These are phyloP conservation scores for Sporothrix pallida DNA, from an alignment of 2,329 filamentous ascomycete species.

Conservation along the genomic window DNA sequence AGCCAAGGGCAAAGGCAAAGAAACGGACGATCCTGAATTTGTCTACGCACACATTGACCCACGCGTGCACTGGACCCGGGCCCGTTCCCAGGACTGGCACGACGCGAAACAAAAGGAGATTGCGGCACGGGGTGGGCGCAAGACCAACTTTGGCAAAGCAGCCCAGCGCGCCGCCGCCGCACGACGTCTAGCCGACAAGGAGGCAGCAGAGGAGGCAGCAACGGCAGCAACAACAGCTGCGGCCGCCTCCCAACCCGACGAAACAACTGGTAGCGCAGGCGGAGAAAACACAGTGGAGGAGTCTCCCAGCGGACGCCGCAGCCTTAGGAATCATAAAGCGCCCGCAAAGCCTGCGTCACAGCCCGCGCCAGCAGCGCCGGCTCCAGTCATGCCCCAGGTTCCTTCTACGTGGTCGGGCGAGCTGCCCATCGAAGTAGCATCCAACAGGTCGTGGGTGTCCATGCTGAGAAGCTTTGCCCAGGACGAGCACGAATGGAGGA, in stretches of 20 bases:
- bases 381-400: background rate
- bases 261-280: background rate
- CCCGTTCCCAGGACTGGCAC: conserved; percentile 54
- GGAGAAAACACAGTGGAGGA: background rate
- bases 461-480: conserved; percentile 28
- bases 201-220: background rate
- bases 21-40: background rate
- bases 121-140: conserved; percentile 53
- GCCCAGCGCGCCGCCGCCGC: conserved; percentile 42
- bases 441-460: conserved; percentile 32
- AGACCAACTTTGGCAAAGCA: conserved; percentile 57
- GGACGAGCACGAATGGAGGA: conserved; percentile 26
- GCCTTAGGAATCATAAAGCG: too few relatives aligned
- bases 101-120: conserved; percentile 58
- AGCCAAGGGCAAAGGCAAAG: background rate
- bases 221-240: background rate
- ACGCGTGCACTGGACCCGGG: conserved; percentile 54
- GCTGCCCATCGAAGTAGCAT: conserved; percentile 27
- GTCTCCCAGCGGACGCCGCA: too few relatives aligned
- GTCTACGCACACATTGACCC: conserved; percentile 58
- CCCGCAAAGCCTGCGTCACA: too few relatives aligned
- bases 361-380: background rate
- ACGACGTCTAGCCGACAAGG: conserved; percentile 42
- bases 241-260: background rate
- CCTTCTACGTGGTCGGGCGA: conserved; percentile 38